Evolutionary conservation across 106 monocot species (phyloP).

Genomic region (Dendrobium huoshanense): DNA sequence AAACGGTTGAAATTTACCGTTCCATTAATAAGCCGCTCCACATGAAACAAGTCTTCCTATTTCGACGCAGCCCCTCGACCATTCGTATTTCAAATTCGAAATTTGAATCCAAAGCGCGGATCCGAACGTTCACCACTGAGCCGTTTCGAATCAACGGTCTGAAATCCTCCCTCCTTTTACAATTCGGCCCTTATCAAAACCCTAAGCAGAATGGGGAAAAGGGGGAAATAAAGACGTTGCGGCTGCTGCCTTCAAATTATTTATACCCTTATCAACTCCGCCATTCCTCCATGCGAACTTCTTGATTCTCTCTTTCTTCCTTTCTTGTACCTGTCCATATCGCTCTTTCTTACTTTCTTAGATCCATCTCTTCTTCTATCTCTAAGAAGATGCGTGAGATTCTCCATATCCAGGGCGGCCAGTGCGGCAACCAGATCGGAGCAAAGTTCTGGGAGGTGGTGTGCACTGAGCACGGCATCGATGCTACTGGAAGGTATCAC

Average conservation of each 20-base stretch:
- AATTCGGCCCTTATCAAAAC: not conserved
- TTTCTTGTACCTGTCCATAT: not conserved
- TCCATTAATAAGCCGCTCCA: not conserved
- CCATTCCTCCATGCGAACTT: too few species aligned
- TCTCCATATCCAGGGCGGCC: conserved; percentile 39
- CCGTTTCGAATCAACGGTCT: not conserved
- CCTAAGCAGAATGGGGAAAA: too few species aligned
- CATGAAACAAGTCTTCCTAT: not conserved
- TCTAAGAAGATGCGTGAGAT: conserved; percentile 24
- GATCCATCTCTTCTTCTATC: not conserved
- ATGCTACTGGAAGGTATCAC: conserved; percentile 22
- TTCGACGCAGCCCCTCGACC: not conserved
- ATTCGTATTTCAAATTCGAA: conserved; percentile 1
- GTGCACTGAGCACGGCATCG: conserved; percentile 38
- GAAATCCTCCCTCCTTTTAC: not conserved
- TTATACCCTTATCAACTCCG: not conserved
- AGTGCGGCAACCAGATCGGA: conserved; percentile 50
- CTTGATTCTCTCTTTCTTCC: not conserved
- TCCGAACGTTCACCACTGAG: not conserved
- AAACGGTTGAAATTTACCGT: not conserved
- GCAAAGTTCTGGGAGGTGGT: conserved; percentile 49
- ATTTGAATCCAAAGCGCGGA: not conserved
- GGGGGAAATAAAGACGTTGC: not conserved
- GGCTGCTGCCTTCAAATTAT: not conserved
- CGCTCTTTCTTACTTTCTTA: not conserved